These are phyloP conservation scores for Aspergillus sp. DNA, from an alignment of 2,329 filamentous ascomycete species.

Conservation along the genomic window DNA sequence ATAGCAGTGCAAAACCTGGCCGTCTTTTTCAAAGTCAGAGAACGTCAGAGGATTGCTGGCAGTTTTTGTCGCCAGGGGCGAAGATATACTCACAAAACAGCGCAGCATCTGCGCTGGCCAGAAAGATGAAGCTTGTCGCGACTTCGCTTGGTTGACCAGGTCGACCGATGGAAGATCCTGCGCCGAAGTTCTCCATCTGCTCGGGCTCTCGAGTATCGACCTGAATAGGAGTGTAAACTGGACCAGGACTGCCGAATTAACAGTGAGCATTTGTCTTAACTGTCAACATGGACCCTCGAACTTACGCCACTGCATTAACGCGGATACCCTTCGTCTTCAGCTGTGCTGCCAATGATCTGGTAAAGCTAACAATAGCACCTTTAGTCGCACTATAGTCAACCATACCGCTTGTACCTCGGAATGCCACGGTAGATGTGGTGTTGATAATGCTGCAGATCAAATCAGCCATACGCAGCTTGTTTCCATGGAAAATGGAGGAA, in stretches of 20 bases:
- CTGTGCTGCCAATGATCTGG: slow-evolving; percentile 54
- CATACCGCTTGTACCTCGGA: slow-evolving; percentile 53
- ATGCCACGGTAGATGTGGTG: slow-evolving; percentile 56
- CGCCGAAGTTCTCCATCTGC: slow-evolving; percentile 38
- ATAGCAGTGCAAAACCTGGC: slow-evolving; percentile 39
- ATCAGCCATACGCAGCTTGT: not conserved
- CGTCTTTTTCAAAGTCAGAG: slow-evolving; percentile 25
- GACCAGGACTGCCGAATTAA: slow-evolving; percentile 29
- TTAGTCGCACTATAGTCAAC: slow-evolving; percentile 62
- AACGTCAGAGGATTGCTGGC: not conserved
- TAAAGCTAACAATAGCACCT: slow-evolving; percentile 60
- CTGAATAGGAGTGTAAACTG: slow-evolving; percentile 39
- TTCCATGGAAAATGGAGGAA: slow-evolving; percentile 2
- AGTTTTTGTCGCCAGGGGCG: not conserved
- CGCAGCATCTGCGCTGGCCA: slow-evolving; percentile 39
- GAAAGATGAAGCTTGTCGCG: slow-evolving; percentile 42
- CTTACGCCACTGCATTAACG: slow-evolving; percentile 50
- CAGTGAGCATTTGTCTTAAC: not conserved
- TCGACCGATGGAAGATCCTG: slow-evolving; percentile 31
- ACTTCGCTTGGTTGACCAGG: slow-evolving; percentile 43
- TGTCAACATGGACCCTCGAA: not conserved
- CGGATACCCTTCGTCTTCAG: slow-evolving; percentile 59
- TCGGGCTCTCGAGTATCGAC: slow-evolving; percentile 36
- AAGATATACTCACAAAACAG: slow-evolving; percentile 34
- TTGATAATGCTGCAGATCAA: slow-evolving; percentile 54